Evolutionary conservation across 164 flowering plant genomes (phyloP).

Genomic region (Umbellularia californica): DNA sequence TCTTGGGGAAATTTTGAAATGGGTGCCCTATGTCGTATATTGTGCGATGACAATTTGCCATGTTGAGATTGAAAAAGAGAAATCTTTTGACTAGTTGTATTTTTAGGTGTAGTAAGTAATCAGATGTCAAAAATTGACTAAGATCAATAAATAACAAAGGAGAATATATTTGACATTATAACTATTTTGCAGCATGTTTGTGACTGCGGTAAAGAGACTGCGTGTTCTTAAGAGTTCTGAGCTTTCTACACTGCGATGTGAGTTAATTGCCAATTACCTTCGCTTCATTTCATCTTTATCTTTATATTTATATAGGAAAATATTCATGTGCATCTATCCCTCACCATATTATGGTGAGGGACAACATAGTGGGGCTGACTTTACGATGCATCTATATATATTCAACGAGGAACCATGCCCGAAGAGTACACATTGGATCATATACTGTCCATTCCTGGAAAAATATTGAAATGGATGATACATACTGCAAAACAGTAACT

Average conservation of each 20-base stretch:
- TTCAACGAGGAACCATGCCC: too few relatives aligned
- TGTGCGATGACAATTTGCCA: not conserved
- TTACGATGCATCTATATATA: not conserved
- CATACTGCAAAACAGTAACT: not conserved
- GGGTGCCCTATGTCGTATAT: not conserved
- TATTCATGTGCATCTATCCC: too few relatives aligned
- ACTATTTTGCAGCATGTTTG: conserved; percentile 50
- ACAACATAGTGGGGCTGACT: too few relatives aligned
- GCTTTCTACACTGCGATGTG: conserved; percentile 28
- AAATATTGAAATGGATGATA: not conserved
- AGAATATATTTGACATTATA: not conserved
- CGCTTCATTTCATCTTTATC: not conserved
- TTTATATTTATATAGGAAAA: too few relatives aligned
- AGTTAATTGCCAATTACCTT: conserved; percentile 14
- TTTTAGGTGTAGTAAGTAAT: not conserved
- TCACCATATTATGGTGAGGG: too few relatives aligned
- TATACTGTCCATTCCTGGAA: not conserved
- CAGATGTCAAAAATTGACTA: not conserved
- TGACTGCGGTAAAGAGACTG: conserved; percentile 48
- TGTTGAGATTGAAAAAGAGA: not conserved
- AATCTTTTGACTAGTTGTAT: not conserved
- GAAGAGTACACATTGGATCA: not conserved
- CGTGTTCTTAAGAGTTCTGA: conserved; percentile 53
- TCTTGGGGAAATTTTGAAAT: not conserved
- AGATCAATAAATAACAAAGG: not conserved